Percentiles rank a stretch among this genome's conserved stretches.
Conservation (phyloP, 1,139 yeast genomes). For the Arxiozyma slooffiae region DNA sequence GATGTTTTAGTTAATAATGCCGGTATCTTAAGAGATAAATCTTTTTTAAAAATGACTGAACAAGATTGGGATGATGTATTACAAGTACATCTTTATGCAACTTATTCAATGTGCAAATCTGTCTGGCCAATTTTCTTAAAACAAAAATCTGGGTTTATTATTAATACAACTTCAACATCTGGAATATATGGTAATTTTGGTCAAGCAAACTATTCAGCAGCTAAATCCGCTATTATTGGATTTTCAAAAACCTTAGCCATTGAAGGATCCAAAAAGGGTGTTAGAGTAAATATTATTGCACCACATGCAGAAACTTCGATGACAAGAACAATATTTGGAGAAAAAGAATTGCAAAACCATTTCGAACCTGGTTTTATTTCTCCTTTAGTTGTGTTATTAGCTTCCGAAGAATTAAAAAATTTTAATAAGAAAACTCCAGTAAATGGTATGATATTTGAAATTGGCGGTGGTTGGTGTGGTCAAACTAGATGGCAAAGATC, state of each 20-base stretch:
- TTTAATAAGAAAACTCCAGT: slow-evolving; percentile 21
- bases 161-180: slow-evolving; percentile 88
- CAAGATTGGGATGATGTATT: slow-evolving; percentile 77
- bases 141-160: slow-evolving; percentile 71
- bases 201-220: slow-evolving; percentile 91
- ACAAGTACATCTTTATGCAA: slow-evolving; percentile 75
- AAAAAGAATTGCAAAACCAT: slow-evolving; percentile 62
- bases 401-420: slow-evolving; percentile 58
- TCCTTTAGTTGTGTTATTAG: slow-evolving; percentile 71
- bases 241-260: slow-evolving; percentile 77
- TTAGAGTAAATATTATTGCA: slow-evolving; percentile 75
- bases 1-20: slow-evolving; percentile 89
- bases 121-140: slow-evolving; percentile 86
- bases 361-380: slow-evolving; percentile 88
- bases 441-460: slow-evolving; percentile 60
- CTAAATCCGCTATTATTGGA: slow-evolving; percentile 83
- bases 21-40: slow-evolving; percentile 85
- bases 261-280: slow-evolving; percentile 76
- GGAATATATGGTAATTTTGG: slow-evolving; percentile 98
- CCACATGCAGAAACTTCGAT: slow-evolving; percentile 98
- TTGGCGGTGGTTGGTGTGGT: slow-evolving; percentile 93
- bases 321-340: slow-evolving; percentile 80
- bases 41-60: slow-evolving; percentile 76
- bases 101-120: slow-evolving; percentile 73
- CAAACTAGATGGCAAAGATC: slow-evolving; percentile 93